These are phyloP conservation scores for Pseudomicrostroma phylloplanum DNA, from an alignment of 1,284 basidiomycete species.

Conservation along the genomic window DNA sequence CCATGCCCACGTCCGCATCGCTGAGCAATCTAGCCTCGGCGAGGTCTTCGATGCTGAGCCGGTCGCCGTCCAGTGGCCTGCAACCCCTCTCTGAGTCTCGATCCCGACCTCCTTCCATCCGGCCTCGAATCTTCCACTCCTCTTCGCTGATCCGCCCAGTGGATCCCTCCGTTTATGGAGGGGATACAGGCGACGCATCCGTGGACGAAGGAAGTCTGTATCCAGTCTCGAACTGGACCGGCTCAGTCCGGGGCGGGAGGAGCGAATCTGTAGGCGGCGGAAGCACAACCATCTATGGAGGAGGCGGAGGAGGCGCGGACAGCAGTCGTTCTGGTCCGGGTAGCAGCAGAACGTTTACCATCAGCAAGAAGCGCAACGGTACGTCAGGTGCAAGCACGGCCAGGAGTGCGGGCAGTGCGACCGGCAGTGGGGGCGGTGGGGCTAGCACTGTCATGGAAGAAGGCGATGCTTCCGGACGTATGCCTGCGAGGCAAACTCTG, in stretches of 20 bases:
- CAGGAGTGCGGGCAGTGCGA: not conserved
- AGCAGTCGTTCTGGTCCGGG: conserved; percentile 8
- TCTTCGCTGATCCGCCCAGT: conserved; percentile 59
- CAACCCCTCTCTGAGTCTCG: conserved; percentile 56
- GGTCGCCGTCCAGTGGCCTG: not conserved
- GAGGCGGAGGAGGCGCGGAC: conserved; percentile 10
- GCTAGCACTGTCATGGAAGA: too few relatives aligned
- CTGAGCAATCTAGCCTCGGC: too few relatives aligned
- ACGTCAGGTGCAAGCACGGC: conserved; percentile 3
- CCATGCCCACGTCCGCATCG: too few relatives aligned
- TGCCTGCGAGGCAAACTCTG: too few relatives aligned
- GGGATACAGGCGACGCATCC: conserved; percentile 12
- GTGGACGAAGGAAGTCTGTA: not conserved
- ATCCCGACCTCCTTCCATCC: conserved; percentile 66
- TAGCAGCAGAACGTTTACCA: conserved; percentile 10
- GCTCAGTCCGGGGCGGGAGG: not conserved
- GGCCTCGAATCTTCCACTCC: conserved; percentile 67
- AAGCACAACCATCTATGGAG: not conserved
- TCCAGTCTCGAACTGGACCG: not conserved
- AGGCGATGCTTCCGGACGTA: too few relatives aligned
- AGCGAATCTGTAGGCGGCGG: not conserved
- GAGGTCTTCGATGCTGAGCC: not conserved
- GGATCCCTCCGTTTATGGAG: conserved; percentile 31
- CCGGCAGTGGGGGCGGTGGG: too few relatives aligned
- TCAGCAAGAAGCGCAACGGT: conserved; percentile 2